Conservation (phyloP, 768 basidiomycete species). For the Termitomyces sp. region DNA sequence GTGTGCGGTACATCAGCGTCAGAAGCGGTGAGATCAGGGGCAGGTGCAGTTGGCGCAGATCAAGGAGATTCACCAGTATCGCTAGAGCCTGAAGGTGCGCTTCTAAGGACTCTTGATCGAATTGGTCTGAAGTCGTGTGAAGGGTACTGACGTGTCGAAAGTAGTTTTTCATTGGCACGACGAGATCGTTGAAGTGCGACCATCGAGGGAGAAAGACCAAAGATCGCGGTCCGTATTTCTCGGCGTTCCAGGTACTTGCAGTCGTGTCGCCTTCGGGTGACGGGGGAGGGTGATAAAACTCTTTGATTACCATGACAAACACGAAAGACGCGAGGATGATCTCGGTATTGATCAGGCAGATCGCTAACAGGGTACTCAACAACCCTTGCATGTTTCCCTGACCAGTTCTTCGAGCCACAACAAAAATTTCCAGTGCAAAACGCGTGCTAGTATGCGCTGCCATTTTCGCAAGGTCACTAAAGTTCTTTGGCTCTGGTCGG, state of each 20-base stretch:
- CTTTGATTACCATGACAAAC: slow-evolving; percentile 60
- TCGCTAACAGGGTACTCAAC: slow-evolving; percentile 54
- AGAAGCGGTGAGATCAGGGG: slow-evolving; percentile 40
- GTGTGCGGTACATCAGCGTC: slow-evolving; percentile 40
- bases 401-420: slow-evolving; percentile 46
- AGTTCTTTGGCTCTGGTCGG: slow-evolving; percentile 16
- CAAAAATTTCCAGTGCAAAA: slow-evolving; percentile 49
- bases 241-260: background rate
- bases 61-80: slow-evolving; percentile 48
- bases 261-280: slow-evolving; percentile 20
- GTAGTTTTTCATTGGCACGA: background rate
- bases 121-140: background rate
- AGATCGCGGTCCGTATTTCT: slow-evolving; percentile 11
- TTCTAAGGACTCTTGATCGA: slow-evolving; percentile 17
- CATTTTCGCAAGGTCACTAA: slow-evolving; percentile 27
- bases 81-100: slow-evolving; percentile 57
- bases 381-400: slow-evolving; percentile 54
- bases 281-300: slow-evolving; percentile 39
- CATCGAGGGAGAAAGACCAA: slow-evolving; percentile 1
- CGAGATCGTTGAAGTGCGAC: background rate
- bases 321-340: slow-evolving; percentile 71
- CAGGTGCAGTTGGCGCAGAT: slow-evolving; percentile 43
- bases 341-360: slow-evolving; percentile 73
- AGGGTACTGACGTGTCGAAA: background rate
- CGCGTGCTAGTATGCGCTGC: slow-evolving; percentile 36